These are phyloP conservation scores for Arthrinium puccinioides DNA, from an alignment of 2,329 filamentous ascomycete species.

Conservation along the genomic window DNA sequence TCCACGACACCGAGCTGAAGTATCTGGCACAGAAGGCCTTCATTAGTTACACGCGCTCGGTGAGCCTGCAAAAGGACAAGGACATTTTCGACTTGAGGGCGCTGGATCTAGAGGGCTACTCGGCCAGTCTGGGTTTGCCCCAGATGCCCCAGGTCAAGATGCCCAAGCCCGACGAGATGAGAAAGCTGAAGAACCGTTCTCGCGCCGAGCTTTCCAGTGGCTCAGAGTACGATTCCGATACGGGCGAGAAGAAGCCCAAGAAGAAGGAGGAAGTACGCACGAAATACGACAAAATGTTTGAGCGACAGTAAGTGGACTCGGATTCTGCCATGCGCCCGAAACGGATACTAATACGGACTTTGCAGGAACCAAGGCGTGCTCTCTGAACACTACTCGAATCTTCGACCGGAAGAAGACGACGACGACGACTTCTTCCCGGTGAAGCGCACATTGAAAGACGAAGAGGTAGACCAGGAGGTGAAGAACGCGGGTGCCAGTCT, in stretches of 20 bases:
- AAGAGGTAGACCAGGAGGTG: conserved; percentile 49
- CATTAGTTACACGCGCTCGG: conserved; percentile 76
- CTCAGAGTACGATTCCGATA: conserved; percentile 49
- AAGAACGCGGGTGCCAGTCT: conserved; percentile 20
- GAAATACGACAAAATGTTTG: conserved; percentile 97
- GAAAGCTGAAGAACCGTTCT: conserved; percentile 79
- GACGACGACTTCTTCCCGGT: conserved; percentile 81
- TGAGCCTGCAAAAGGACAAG: conserved; percentile 87
- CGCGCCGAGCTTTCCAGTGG: conserved; percentile 58
- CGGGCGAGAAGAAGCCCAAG: conserved; percentile 48
- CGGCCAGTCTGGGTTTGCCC: conserved; percentile 77
- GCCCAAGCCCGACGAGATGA: conserved; percentile 80
- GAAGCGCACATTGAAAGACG: conserved; percentile 76
- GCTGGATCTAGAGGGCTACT: conserved; percentile 79
- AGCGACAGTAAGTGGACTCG: conserved; percentile 39
- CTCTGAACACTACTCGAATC: conserved; percentile 86
- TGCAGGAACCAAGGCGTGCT: conserved; percentile 85
- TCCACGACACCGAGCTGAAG: conserved; percentile 61
- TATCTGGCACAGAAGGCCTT: conserved; percentile 87
- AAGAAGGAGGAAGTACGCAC: conserved; percentile 74
- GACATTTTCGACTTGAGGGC: conserved; percentile 80
- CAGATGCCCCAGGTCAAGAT: conserved; percentile 92
- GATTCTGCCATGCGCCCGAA: background rate
- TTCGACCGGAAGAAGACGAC: conserved; percentile 59
- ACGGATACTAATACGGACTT: background rate